A percentile compares a stretch with the other conserved stretches of the same genome.
phyloP scores from a whole-genome alignment of 108 stramenopile species.

The Nitzschia inconspicua region DNA sequence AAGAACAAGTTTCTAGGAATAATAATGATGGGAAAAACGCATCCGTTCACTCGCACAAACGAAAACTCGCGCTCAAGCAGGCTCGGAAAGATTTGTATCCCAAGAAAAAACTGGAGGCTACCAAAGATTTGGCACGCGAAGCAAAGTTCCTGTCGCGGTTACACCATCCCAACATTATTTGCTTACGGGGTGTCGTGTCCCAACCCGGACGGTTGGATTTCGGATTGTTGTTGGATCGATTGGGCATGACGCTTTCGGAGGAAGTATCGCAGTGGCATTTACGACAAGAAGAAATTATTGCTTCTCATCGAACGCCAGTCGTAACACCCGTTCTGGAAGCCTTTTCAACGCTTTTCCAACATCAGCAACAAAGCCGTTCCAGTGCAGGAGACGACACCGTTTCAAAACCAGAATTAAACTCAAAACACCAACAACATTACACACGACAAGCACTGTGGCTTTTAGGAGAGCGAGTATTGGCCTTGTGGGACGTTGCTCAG shows the following conservation, averaged over 20 bases:
- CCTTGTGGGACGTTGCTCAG: slow-evolving; percentile 25
- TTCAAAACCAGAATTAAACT: too few species aligned
- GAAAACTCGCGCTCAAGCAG: slow-evolving; percentile 27
- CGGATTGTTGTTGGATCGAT: slow-evolving; percentile 57
- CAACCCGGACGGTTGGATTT: slow-evolving; percentile 42
- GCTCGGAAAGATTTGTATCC: slow-evolving; percentile 34
- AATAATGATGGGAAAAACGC: not conserved
- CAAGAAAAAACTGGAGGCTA: slow-evolving; percentile 34
- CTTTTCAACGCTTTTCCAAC: too few species aligned
- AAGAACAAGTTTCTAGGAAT: not conserved
- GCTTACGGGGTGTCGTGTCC: slow-evolving; percentile 52
- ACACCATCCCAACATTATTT: slow-evolving; percentile 67
- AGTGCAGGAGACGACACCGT: too few species aligned
- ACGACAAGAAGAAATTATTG: not conserved
- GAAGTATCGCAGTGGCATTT: slow-evolving; percentile 50
- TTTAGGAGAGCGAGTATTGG: slow-evolving; percentile 19
- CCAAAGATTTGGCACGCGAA: slow-evolving; percentile 65
- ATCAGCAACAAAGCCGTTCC: too few species aligned
- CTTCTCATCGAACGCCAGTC: too few species aligned
- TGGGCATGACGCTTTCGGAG: slow-evolving; percentile 51
- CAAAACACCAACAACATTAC: too few species aligned
- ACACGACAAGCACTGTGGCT: not conserved
- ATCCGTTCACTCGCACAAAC: not conserved
- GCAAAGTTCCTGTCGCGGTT: slow-evolving; percentile 61
- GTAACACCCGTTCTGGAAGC: too few species aligned